phyloP scores from a whole-genome alignment of 176 grass and related monocot species.

The Musa beccarii region DNA sequence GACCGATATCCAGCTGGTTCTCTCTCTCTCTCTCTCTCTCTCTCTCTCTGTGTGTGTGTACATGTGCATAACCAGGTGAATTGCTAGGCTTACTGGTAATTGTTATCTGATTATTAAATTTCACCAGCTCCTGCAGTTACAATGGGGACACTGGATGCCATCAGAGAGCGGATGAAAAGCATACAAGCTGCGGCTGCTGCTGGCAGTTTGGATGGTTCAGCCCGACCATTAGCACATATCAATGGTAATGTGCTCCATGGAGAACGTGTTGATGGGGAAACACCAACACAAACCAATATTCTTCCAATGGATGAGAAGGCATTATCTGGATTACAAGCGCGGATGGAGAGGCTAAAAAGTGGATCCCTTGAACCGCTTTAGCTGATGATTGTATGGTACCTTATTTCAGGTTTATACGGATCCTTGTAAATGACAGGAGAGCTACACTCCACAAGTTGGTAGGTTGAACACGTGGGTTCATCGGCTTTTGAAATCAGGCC shows the following conservation, averaged over 20 bases:
- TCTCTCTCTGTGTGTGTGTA: too few species aligned
- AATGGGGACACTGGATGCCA: slow-evolving; percentile 36
- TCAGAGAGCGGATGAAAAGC: slow-evolving; percentile 98
- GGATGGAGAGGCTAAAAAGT: slow-evolving; percentile 95
- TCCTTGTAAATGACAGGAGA: slow-evolving; percentile 59
- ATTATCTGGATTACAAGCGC: slow-evolving; percentile 81
- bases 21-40: slow-evolving; percentile 18
- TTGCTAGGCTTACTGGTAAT: neutral
- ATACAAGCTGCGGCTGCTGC: slow-evolving; percentile 87
- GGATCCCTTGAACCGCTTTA: slow-evolving; percentile 81
- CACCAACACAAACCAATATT: slow-evolving; percentile 47
- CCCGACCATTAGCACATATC: slow-evolving; percentile 37
- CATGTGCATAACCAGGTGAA: neutral
- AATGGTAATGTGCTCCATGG: slow-evolving; percentile 42
- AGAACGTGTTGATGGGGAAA: slow-evolving; percentile 35
- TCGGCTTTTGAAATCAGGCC: neutral
- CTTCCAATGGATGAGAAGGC: slow-evolving; percentile 93
- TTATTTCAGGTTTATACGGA: slow-evolving; percentile 44
- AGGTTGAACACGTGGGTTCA: neutral
- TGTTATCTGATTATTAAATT: neutral
- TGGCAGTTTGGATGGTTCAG: slow-evolving; percentile 43
- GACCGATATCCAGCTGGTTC: slow-evolving; percentile 65
- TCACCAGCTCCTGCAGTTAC: slow-evolving; percentile 20
- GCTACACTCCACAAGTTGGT: neutral
- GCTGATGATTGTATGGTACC: slow-evolving; percentile 24